Evolutionary conservation across 108 stramenopile genomes (phyloP), one percentile per base, ranked within the genome.

Genomic region (Nitzschia palea): DNA sequence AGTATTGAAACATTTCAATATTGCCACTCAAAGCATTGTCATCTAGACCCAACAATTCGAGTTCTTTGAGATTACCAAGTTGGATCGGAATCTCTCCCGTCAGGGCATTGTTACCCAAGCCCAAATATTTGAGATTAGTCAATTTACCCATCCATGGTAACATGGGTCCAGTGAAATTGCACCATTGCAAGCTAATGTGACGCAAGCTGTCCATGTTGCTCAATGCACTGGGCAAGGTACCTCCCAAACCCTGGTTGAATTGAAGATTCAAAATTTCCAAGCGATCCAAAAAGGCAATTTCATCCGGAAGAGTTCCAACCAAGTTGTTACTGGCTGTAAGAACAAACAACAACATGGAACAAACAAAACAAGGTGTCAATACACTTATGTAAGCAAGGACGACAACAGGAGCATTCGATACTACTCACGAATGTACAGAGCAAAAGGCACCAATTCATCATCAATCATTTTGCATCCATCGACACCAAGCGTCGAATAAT

Each of bases 251-350:
- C 2, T 26, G 29, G 50, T 87, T 87, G 48, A 43, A 57, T 5
- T 74, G 44, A 27, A 87, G 29, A 31, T 69, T 55, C 45, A 87
- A 9, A 30, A 73, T 59, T 15, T 62, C 59, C 54, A 87, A 58
- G 14, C 64, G 35, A 27, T 45, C 51, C 31, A 74, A 31, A 14
- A 53, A 50, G 18, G 37, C 20, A 14, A 74, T 59, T 26, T 74
- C 73, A 44, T 51, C 47, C 28, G 51, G 23, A n/a, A 62, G 36
- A 2, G 50, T 1, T 20, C 61, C 50, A 3, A 22, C 25, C 20
- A 75, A 44, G 20, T 55, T 45, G 36, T 75, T 68, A 30, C 32
- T 44, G 4, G 54, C 55, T 68, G 52, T 36, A 26, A n/a, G n/a
- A n/a, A n/a, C n/a, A n/a, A n/a, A n/a, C n/a, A n/a, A n/a, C n/a